Conservation (phyloP, 208 protist species). For the Wallacemonas sp. region DNA sequence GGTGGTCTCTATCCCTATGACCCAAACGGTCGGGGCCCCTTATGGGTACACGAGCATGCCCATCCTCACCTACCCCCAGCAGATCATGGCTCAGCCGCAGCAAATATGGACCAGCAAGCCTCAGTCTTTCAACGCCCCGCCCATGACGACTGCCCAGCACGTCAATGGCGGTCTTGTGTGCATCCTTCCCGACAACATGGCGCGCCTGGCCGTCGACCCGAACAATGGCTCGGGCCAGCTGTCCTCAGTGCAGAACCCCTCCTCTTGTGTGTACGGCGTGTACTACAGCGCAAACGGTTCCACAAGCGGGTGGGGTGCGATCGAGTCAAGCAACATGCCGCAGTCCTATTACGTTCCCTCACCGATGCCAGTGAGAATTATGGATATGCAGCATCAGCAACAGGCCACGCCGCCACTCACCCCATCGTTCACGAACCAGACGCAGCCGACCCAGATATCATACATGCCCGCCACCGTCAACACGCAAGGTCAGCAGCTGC, state of each 20-base stretch:
- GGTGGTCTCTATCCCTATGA: not conserved
- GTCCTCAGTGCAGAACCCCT: not conserved
- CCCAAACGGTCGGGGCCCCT: not conserved
- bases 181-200: constrained; percentile 10
- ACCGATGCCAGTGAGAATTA: not conserved
- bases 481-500: not conserved
- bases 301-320: not conserved
- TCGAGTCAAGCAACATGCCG: not conserved
- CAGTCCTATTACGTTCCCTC: not conserved
- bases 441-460: not conserved
- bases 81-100: constrained; percentile 17
- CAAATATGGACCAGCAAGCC: not conserved
- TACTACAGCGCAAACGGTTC: not conserved
- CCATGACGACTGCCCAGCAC: not conserved
- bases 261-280: constrained; percentile 2
- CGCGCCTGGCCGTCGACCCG: not conserved
- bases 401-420: not conserved
- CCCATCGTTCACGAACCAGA: not conserved
- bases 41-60: constrained; percentile 4
- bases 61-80: not conserved
- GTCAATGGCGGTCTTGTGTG: constrained; percentile 4
- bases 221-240: not conserved
- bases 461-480: not conserved
- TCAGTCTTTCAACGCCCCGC: not conserved
- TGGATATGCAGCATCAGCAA: not conserved